These are phyloP conservation scores for Sporisorium iseilematis-ciliati DNA, from an alignment of 1,284 basidiomycete genomes.

Conservation along the genomic window DNA sequence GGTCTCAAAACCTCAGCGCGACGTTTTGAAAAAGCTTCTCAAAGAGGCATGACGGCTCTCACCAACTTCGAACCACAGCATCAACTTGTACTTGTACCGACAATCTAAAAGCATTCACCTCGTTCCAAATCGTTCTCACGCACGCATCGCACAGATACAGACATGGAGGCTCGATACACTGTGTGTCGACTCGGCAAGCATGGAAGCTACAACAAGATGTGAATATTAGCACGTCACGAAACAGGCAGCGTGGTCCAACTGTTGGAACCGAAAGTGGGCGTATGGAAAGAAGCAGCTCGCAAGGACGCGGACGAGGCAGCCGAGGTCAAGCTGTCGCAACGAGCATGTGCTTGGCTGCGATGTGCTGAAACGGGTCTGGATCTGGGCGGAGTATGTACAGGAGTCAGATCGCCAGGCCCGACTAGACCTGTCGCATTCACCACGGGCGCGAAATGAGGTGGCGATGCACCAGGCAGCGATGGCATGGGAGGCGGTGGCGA, in stretches of 20 bases:
- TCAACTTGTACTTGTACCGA: constrained; percentile 42
- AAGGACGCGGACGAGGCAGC: constrained; percentile 6
- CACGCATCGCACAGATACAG: neutral
- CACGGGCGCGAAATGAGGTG: neutral
- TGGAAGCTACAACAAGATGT: neutral
- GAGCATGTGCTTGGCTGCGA: neutral
- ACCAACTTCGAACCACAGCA: neutral
- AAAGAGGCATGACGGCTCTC: constrained; percentile 29
- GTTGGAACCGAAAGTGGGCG: constrained; percentile 31
- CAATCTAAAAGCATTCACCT: constrained; percentile 10
- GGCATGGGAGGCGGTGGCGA: constrained; percentile 30
- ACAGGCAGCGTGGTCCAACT: constrained; percentile 24
- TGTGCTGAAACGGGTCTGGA: constrained; percentile 18
- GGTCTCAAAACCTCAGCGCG: constrained; percentile 50
- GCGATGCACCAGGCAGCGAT: constrained; percentile 14
- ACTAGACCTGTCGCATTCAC: neutral
- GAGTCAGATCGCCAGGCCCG: constrained; percentile 3
- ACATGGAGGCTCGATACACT: neutral
- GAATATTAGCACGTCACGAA: neutral
- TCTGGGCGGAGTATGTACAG: constrained; percentile 22
- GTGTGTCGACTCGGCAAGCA: neutral
- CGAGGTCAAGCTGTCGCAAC: constrained; percentile 31
- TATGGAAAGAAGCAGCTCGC: constrained; percentile 26
- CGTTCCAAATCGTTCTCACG: neutral
- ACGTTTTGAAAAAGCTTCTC: constrained; percentile 46